These are phyloP conservation scores for Suhomyces faveliae DNA, from an alignment of 805 yeast genomes.

Conservation along the genomic window DNA sequence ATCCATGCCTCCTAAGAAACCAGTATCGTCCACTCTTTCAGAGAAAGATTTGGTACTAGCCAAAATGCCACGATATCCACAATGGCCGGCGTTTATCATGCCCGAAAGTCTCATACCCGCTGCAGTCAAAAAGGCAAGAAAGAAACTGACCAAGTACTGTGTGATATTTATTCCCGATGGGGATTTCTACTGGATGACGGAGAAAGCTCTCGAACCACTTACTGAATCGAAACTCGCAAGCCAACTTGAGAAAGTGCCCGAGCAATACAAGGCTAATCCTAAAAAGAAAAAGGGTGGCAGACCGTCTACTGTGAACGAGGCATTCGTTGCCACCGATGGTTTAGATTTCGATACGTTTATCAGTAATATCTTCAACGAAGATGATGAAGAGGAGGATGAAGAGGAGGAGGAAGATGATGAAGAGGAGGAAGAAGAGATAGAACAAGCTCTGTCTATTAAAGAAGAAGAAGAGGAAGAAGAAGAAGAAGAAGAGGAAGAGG, in stretches of 20 bases:
- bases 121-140: conserved; percentile 34
- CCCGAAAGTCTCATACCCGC: conserved; percentile 38
- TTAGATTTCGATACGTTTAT: conserved; percentile 38
- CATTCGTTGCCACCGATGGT: conserved; percentile 37
- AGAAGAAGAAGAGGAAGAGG: conserved; percentile 9
- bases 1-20: conserved; percentile 36
- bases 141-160: conserved; percentile 36
- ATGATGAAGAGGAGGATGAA: conserved; percentile 22
- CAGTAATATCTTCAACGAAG: conserved; percentile 23
- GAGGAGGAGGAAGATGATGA: conserved; percentile 21
- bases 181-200: conserved; percentile 45
- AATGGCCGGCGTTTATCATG: conserved; percentile 52
- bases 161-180: conserved; percentile 49
- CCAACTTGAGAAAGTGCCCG: conserved; percentile 28
- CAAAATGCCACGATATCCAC: conserved; percentile 44
- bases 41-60: conserved; percentile 44
- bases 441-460: conserved; percentile 3
- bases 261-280: conserved; percentile 19
- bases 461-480: conserved; percentile 8
- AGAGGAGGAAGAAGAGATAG: conserved; percentile 12
- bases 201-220: conserved; percentile 33
- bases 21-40: conserved; percentile 16
- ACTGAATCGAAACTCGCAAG: conserved; percentile 29
- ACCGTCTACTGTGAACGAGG: conserved; percentile 34
- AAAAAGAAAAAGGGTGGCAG: conserved; percentile 24